These are phyloP conservation scores for Pythium dissimile DNA, from an alignment of 352 stramenopile genomes.

Conservation along the genomic window DNA sequence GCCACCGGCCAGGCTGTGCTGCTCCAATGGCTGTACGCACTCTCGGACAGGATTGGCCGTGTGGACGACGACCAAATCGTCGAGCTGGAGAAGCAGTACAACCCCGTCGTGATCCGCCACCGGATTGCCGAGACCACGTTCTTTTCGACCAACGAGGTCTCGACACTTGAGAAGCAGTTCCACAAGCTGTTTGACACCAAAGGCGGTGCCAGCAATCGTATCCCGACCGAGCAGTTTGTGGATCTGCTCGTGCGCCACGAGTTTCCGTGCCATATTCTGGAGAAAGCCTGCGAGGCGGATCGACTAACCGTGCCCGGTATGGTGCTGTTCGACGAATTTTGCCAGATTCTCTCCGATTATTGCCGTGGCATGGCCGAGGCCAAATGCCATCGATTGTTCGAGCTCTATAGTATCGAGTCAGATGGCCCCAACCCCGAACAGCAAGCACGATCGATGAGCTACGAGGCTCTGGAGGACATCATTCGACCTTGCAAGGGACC, in stretches of 20 bases:
- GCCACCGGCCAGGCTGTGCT: conserved; percentile 48
- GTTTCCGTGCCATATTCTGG: conserved; percentile 42
- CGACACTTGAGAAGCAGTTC: conserved; percentile 74
- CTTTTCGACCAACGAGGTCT: conserved; percentile 72
- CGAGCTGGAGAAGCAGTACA: conserved; percentile 74
- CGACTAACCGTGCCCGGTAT: conserved; percentile 39
- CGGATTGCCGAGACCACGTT: conserved; percentile 67
- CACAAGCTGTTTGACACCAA: conserved; percentile 73
- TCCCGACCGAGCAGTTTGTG: conserved; percentile 57
- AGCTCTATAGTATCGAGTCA: conserved; percentile 39
- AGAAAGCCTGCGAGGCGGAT: conserved; percentile 33
- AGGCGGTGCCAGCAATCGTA: conserved; percentile 60
- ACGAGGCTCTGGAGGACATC: conserved; percentile 41
- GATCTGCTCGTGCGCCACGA: conserved; percentile 41
- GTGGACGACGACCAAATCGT: conserved; percentile 73
- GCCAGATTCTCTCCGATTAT: conserved; percentile 71
- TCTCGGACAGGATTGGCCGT: conserved; percentile 61
- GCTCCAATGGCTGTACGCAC: conserved; percentile 57
- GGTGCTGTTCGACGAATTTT: conserved; percentile 83
- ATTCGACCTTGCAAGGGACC: conserved; percentile 10
- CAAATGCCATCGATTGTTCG: conserved; percentile 49
- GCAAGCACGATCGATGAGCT: conserved; percentile 30
- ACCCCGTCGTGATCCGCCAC: conserved; percentile 74
- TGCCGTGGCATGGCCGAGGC: conserved; percentile 47
- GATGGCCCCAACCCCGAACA: not conserved